Evolutionary conservation across 2,329 filamentous ascomycete genomes (phyloP), one percentile per base, ranked within the genome.

Genomic region (Sporothrix euskadiensis): DNA sequence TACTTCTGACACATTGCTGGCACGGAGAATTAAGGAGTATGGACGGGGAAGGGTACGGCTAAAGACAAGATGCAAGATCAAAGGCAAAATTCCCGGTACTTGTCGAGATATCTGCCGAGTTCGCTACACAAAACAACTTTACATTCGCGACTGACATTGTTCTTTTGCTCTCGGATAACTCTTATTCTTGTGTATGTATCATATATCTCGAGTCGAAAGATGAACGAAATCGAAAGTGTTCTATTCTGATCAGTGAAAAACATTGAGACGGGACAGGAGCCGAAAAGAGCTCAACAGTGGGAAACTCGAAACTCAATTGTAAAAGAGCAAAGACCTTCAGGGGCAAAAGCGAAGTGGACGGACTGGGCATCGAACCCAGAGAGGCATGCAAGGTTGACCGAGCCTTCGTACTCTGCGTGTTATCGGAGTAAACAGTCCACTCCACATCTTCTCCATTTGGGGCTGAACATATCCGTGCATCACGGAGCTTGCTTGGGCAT

Each of bases 401-500:
- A 1, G 26, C 26, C 26, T 26, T 26, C 52, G 14, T 49, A 49
- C 8, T 56, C 22, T 26, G 16, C 32, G 6, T 61, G 39, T 47
- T 66, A 66, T 47, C 61, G 59, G 59, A 26, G 19, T 19, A 65
- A 59, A 35, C 14, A 9, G 56, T 59, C 19, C 52, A 56, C 7
- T 19, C 54, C 35, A 5, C 8, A 35, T 35, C 26, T 1, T 35
- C 35, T 35, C 8, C 26, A 26, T 5, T 35, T 0, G 41, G 52
- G 9, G 52, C n/a, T 26, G 8, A 26, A 56, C n/a, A 19, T 10
- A 49, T 4, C 14, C 14, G 56, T 16, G 22, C 56, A 59, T 30
- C 52, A 56, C 52, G 56, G 14, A 59, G 14, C 56, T 59, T 14
- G 56, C 35, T 59, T 59, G 56, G 56, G 56, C 56, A 59, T 59